A percentile compares a stretch with the other conserved stretches of the same genome.
Evolutionary conservation across 1,139 yeast species (phyloP).

Genomic region (Kodamaea suecica): DNA sequence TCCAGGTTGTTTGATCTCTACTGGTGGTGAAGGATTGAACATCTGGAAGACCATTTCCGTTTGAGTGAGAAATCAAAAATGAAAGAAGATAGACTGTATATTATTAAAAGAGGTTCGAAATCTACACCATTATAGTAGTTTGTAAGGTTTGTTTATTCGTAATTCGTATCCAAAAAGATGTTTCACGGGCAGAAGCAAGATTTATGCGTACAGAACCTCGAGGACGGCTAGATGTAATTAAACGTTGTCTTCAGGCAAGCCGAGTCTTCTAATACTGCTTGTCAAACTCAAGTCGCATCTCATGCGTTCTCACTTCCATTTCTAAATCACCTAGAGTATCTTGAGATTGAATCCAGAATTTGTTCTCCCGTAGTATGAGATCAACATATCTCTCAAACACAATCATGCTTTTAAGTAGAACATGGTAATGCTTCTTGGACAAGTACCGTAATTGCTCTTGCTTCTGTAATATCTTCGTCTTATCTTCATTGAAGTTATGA

Average conservation of each 20-base stretch:
- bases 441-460: slow-evolving; percentile 14
- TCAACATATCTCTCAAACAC: slow-evolving; percentile 28
- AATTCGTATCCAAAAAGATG: too few relatives aligned
- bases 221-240: too few relatives aligned
- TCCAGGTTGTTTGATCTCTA: slow-evolving; percentile 91
- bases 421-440: slow-evolving; percentile 19
- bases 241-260: too few relatives aligned
- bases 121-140: too few relatives aligned
- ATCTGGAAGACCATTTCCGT: slow-evolving; percentile 97
- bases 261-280: too few relatives aligned
- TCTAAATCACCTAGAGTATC: slow-evolving; percentile 14
- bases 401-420: slow-evolving; percentile 29
- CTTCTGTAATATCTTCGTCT: slow-evolving; percentile 9
- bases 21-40: slow-evolving; percentile 94
- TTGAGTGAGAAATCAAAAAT: too few relatives aligned
- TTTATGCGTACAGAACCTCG: too few relatives aligned
- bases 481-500: slow-evolving; percentile 17
- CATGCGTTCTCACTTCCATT: slow-evolving; percentile 5
- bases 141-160: too few relatives aligned
- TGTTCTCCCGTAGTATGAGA: slow-evolving; percentile 22
- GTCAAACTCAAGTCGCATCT: too few relatives aligned
- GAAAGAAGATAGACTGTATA: background rate
- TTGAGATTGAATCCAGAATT: slow-evolving; percentile 25
- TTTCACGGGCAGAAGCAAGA: too few relatives aligned
- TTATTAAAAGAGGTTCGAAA: background rate